Evolutionary conservation across 1,284 basidiomycete species (phyloP).

Genomic region (Papiliotrema laurentii): DNA sequence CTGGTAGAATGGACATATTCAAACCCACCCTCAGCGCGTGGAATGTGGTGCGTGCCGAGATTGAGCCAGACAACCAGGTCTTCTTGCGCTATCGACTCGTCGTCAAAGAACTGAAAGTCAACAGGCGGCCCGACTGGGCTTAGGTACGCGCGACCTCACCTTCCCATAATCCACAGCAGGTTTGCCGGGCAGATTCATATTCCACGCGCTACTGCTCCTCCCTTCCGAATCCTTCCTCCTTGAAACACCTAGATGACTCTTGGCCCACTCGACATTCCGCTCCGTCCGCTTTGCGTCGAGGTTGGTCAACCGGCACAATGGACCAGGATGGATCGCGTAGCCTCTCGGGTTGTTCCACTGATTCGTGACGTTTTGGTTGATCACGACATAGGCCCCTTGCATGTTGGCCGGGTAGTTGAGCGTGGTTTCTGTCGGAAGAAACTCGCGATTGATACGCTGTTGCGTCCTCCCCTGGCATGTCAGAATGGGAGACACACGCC

Average conservation of each 20-base stretch:
- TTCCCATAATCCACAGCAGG: slow-evolving; percentile 59
- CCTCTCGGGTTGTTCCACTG: slow-evolving; percentile 58
- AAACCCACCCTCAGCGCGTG: slow-evolving; percentile 54
- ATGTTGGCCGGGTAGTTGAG: slow-evolving; percentile 15
- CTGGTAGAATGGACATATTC: neutral
- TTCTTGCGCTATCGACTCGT: slow-evolving; percentile 52
- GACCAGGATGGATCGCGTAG: slow-evolving; percentile 22
- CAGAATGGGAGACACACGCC: neutral
- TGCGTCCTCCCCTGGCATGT: slow-evolving; percentile 12
- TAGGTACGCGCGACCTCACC: neutral
- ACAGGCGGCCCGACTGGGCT: neutral
- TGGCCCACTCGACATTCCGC: slow-evolving; percentile 62
- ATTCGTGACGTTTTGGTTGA: slow-evolving; percentile 38
- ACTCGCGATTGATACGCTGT: slow-evolving; percentile 14
- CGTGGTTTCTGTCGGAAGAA: slow-evolving; percentile 8
- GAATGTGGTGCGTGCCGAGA: slow-evolving; percentile 55
- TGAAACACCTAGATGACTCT: slow-evolving; percentile 60
- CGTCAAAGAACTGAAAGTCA: slow-evolving; percentile 56
- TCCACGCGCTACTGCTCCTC: slow-evolving; percentile 57
- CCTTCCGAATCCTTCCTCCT: slow-evolving; percentile 59
- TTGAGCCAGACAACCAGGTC: slow-evolving; percentile 61
- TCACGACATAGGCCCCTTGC: slow-evolving; percentile 28
- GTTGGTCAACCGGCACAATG: slow-evolving; percentile 22
- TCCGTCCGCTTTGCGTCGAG: slow-evolving; percentile 56
- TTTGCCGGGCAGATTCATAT: slow-evolving; percentile 58